Evolutionary conservation across 179 eudicot genomes (phyloP), one percentile per base, ranked within the genome.

Genomic region (Drosera spatulata): DNA sequence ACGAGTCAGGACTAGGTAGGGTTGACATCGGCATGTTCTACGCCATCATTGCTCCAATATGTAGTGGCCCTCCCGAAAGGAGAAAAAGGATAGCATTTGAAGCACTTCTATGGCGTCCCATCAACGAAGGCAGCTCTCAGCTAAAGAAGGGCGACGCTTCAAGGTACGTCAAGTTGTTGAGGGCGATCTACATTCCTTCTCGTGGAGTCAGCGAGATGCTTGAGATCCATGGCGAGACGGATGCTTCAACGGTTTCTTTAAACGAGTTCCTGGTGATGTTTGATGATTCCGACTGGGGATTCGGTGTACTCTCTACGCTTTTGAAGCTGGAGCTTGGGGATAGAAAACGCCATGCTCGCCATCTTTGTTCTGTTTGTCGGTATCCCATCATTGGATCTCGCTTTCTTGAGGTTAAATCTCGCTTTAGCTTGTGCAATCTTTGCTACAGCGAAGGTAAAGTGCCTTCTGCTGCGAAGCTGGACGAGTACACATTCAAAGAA

Each of bases 391-490:
- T 80, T 7, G 99, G 99, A 3, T 86, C 93, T 1, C 86, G 99
- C 38, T 93, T 89, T 56, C 86, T 78, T 79, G 99, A 93, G 74
- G 68, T 79, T 71, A 93, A 89, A 80, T 66, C 86, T 10, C 86
- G 78, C 56, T 74, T 93, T 58, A 83, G 82, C 59, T 65, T 93
- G 73, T 93, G 99, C 58, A 80, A 82, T 61, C 86, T 80, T 43
- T 93, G 99, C 51, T 93, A 93, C 56, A 83, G 95, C 39, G 99
- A 89, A 73, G 93, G 99, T 38, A 93, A 89, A 71, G 99, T 93
- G 62, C 99, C 99, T 62, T 70, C 93, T 4, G 54, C 81, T 61
- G 75, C 75, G 41, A 93, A 89, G 78, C 81, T 64, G 56, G 99
- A 93, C 7, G 97, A 84, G 66, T 93, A 82, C 67, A 71, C 80